Evolutionary conservation across 2,329 filamentous ascomycete genomes (phyloP), one percentile per base, ranked within the genome.

Genomic region (Neopestalotiopsis clavispora): DNA sequence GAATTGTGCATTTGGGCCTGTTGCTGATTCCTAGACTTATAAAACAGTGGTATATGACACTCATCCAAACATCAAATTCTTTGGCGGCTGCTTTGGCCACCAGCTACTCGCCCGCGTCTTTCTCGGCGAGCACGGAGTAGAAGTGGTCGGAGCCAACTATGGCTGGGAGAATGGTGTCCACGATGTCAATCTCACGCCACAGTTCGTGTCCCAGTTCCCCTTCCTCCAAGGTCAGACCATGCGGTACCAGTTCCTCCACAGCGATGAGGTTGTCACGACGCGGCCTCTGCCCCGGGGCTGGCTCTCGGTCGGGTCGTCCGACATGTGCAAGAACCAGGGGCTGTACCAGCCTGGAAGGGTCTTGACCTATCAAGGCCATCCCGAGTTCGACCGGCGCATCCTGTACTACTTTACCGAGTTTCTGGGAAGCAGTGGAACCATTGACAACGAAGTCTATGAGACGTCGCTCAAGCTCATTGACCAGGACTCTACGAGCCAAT

Each of bases 101-200:
- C 69, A 70, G 38, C 10, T 70, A n/a, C 56, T 70, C 13, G 69
- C 67, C 9, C 67, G 68, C 20, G 64, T 45, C 1, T 59, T 70
- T 10, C 63, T 68, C 14, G 67, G 58, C 4, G 34, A 67, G 2
- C 59, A 67, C 14, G 67, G 67, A 12, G 69, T 67, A 4, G 4
- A 32, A 14, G 69, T 70, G 12, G 23, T 64, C n/a, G 30, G 32
- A 42, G 68, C 67, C 7, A 14, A 52, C 12, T 32, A 58, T 10
- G 69, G 69, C 2, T 70, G 69, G 69, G 69, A 70, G 59, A 68
- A 68, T 23, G 69, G 69, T n/a, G 67, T 70, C 34, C 65, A 68
- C 30, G 63, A 68, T 13, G 67, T 70, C 9, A 28, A 28, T 7
- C 63, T 66, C 23, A 49, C 57, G 1, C 14, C 32, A 4, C 20